Evolutionary conservation across 1,284 basidiomycete species (phyloP).

Genomic region (Agroathelia rolfsii): DNA sequence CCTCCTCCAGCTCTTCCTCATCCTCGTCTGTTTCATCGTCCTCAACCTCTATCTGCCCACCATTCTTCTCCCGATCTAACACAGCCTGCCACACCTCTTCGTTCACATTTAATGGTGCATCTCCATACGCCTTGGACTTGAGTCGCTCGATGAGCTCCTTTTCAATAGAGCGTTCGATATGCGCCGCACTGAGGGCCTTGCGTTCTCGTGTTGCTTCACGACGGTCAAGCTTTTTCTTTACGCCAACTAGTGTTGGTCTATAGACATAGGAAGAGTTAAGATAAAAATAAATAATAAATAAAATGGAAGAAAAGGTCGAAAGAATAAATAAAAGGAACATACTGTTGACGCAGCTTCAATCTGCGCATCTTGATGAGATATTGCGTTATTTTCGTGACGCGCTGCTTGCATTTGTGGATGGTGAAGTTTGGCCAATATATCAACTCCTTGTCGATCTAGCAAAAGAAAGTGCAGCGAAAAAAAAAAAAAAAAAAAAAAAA

Average conservation of each 20-base stretch:
- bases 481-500: conserved; percentile 1
- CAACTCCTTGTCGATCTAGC: conserved; percentile 92
- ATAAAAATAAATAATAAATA: too few relatives aligned
- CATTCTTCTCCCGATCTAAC: conserved; percentile 67
- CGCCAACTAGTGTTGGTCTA: conserved; percentile 89
- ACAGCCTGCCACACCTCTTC: conserved; percentile 94
- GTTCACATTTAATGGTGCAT: conserved; percentile 96
- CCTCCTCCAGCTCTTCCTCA: conserved; percentile 49
- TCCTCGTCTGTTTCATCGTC: conserved; percentile 41
- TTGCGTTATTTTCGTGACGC: conserved; percentile 97
- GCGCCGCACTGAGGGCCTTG: conserved; percentile 92
- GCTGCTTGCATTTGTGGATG: conserved; percentile 98
- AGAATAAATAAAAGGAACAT: conserved; percentile 28
- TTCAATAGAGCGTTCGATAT: conserved; percentile 90
- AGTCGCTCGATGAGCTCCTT: conserved; percentile 93
- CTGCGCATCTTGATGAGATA: conserved; percentile 98
- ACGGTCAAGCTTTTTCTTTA: conserved; percentile 97
- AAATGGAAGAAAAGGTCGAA: conserved; percentile 3
- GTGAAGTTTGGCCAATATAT: conserved; percentile 97
- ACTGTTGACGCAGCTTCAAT: conserved; percentile 85
- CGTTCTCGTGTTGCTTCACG: conserved; percentile 88
- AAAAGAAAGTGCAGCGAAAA: conserved; percentile 1
- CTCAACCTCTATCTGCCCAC: conserved; percentile 34
- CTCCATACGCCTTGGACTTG: conserved; percentile 95
- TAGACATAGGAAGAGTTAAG: too few relatives aligned